phyloP scores from a whole-genome alignment of 2,329 filamentous ascomycete genomes.

The Aureobasidium uvarum region DNA sequence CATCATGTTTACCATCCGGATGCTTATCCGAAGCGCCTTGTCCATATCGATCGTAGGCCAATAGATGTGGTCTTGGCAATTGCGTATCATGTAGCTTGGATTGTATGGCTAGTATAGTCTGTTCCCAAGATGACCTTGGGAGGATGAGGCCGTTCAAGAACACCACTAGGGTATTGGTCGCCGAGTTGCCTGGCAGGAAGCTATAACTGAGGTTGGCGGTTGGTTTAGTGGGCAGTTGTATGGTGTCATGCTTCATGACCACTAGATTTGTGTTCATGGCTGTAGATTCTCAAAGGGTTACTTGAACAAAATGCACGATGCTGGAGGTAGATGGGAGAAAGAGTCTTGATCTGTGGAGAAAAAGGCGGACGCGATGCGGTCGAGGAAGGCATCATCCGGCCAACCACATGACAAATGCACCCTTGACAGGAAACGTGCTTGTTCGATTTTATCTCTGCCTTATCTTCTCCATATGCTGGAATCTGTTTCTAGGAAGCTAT shows the following conservation, averaged over 20 bases:
- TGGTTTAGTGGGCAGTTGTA: background rate
- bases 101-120: constrained; percentile 32
- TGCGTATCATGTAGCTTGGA: constrained; percentile 32
- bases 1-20: constrained; percentile 9
- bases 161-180: constrained; percentile 40
- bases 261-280: background rate
- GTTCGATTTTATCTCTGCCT: too few species aligned
- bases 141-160: constrained; percentile 49
- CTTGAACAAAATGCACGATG: too few species aligned
- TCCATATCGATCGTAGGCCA: constrained; percentile 60
- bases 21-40: constrained; percentile 56
- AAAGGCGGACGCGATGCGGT: too few species aligned
- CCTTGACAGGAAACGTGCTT: too few species aligned
- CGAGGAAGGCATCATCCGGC: too few species aligned
- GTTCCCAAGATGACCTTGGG: constrained; percentile 43
- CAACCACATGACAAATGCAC: too few species aligned
- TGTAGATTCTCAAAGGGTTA: too few species aligned
- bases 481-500: too few species aligned
- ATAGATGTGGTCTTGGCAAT: constrained; percentile 41
- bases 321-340: too few species aligned
- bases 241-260: background rate
- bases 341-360: too few species aligned
- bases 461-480: too few species aligned
- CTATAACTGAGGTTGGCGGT: background rate
- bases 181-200: background rate